Percentiles rank a stretch among this genome's conserved stretches.
These are phyloP conservation scores for Zygoascus ofunaensis DNA, from an alignment of 805 yeast species.

Conservation along the genomic window DNA sequence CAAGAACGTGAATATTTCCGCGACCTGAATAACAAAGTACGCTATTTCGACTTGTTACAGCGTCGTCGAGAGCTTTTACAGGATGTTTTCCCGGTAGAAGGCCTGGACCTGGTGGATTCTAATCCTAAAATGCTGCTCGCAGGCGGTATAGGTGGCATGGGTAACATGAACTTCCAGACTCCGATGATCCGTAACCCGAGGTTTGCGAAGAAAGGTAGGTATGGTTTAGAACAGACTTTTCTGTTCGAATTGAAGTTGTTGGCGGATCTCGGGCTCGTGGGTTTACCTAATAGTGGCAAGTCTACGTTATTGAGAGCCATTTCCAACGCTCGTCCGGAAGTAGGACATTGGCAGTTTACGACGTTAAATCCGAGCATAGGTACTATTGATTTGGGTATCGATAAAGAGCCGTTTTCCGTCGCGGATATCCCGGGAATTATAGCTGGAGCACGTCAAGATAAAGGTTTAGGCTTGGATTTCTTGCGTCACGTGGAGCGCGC, in stretches of 20 bases:
- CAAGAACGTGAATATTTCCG: slow-evolving; percentile 55
- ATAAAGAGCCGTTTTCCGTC: slow-evolving; percentile 60
- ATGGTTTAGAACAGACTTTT: slow-evolving; percentile 55
- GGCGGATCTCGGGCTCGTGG: slow-evolving; percentile 91
- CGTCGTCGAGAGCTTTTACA: slow-evolving; percentile 46
- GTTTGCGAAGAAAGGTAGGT: slow-evolving; percentile 74
- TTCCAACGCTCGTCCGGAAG: slow-evolving; percentile 78
- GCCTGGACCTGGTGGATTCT: slow-evolving; percentile 59
- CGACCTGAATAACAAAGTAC: slow-evolving; percentile 54
- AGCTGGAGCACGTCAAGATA: slow-evolving; percentile 70
- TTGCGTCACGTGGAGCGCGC: slow-evolving; percentile 88
- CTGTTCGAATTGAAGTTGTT: slow-evolving; percentile 76
- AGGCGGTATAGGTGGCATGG: slow-evolving; percentile 94
- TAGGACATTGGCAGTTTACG: slow-evolving; percentile 97
- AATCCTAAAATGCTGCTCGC: slow-evolving; percentile 60
- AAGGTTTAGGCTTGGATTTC: slow-evolving; percentile 91
- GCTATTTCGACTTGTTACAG: slow-evolving; percentile 50
- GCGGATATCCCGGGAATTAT: slow-evolving; percentile 98
- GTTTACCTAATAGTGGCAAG: slow-evolving; percentile 95
- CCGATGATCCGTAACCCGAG: slow-evolving; percentile 79
- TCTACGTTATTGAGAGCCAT: slow-evolving; percentile 81
- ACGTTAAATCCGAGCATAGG: slow-evolving; percentile 90
- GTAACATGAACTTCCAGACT: slow-evolving; percentile 91
- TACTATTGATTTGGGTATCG: slow-evolving; percentile 57
- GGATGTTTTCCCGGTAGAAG: slow-evolving; percentile 74